Percentiles rank a stretch among this genome's conserved stretches.
These are phyloP conservation scores for Pyrenochaeta sp. DNA, from an alignment of 2,329 filamentous ascomycete species.

Conservation along the genomic window DNA sequence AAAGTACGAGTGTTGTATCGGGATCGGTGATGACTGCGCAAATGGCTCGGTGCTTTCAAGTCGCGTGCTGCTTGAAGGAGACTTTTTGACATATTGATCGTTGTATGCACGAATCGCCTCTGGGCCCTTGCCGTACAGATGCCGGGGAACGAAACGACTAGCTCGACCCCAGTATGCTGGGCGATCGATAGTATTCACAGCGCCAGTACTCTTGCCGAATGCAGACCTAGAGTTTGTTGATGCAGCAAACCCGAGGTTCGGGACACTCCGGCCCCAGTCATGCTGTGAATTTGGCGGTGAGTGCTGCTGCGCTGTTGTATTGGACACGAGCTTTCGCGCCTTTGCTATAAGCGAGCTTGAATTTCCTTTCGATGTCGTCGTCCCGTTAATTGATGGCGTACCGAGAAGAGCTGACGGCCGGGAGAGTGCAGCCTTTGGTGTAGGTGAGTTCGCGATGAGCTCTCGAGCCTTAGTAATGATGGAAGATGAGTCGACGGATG, in stretches of 20 bases:
- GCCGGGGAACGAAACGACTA: conserved; percentile 46
- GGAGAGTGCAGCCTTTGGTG: conserved; percentile 1
- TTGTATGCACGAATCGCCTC: conserved; percentile 42
- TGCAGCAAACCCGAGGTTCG: conserved; percentile 25
- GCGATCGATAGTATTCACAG: conserved; percentile 17
- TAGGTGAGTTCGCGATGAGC: conserved; percentile 7
- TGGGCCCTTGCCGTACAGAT: conserved; percentile 45
- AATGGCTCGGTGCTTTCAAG: conserved; percentile 29
- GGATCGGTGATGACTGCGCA: conserved; percentile 32
- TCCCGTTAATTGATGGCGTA: conserved; percentile 14
- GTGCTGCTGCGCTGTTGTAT: conserved; percentile 8
- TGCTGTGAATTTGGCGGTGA: conserved; percentile 22
- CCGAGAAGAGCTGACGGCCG: conserved; percentile 2
- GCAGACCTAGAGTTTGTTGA: conserved; percentile 18
- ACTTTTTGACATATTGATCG: conserved; percentile 25
- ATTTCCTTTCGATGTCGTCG: conserved; percentile 9
- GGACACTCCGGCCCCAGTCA: conserved; percentile 39
- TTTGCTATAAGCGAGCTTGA: conserved; percentile 27
- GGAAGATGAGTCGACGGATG: conserved; percentile 11
- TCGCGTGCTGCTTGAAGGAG: conserved; percentile 17
- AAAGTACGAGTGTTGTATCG: conserved; percentile 28
- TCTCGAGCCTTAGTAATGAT: conserved; percentile 24
- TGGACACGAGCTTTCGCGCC: conserved; percentile 21
- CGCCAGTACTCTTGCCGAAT: conserved; percentile 22
- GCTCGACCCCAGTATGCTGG: conserved; percentile 44